Conservation (phyloP, 2,329 filamentous ascomycete genomes). For the Ophiostoma himal-ulmi region DNA sequence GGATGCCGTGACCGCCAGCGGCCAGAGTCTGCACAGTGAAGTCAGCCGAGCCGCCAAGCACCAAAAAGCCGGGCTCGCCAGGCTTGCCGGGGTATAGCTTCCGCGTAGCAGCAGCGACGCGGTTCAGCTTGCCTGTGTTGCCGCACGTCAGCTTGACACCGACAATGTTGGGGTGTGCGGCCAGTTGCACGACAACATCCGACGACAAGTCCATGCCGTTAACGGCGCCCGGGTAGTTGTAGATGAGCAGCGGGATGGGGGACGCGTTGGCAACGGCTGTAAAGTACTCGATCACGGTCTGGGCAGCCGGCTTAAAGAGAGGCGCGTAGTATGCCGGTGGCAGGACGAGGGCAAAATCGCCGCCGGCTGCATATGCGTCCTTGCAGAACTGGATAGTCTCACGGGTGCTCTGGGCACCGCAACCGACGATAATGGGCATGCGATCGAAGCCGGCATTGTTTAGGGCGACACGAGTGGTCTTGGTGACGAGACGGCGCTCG, state of each 20-base stretch:
- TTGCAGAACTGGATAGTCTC: conserved; percentile 65
- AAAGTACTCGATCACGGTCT: conserved; percentile 63
- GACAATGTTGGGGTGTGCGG: conserved; percentile 59
- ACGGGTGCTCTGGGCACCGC: conserved; percentile 65
- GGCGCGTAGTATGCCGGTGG: conserved; percentile 71
- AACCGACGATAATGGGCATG: conserved; percentile 70
- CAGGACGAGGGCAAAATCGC: conserved; percentile 69
- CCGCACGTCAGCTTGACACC: conserved; percentile 66
- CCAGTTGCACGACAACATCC: conserved; percentile 53
- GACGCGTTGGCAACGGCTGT: conserved; percentile 56
- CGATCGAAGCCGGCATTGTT: conserved; percentile 58
- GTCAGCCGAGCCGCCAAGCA: conserved; percentile 67
- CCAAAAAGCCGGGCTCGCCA: conserved; percentile 49
- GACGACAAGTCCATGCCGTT: conserved; percentile 59
- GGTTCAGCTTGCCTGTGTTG: conserved; percentile 65
- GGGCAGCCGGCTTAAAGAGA: conserved; percentile 55
- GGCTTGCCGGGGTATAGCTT: conserved; percentile 30
- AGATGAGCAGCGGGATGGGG: conserved; percentile 61
- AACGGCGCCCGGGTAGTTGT: conserved; percentile 63
- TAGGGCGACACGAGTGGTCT: conserved; percentile 62
- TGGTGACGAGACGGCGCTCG: conserved; percentile 64
- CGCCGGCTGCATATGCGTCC: conserved; percentile 63
- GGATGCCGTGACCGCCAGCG: conserved; percentile 63
- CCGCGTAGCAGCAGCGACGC: conserved; percentile 52
- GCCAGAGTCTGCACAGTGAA: conserved; percentile 64